Conservation (phyloP, 1,284 basidiomycete species). For the Leccinum insolens region DNA sequence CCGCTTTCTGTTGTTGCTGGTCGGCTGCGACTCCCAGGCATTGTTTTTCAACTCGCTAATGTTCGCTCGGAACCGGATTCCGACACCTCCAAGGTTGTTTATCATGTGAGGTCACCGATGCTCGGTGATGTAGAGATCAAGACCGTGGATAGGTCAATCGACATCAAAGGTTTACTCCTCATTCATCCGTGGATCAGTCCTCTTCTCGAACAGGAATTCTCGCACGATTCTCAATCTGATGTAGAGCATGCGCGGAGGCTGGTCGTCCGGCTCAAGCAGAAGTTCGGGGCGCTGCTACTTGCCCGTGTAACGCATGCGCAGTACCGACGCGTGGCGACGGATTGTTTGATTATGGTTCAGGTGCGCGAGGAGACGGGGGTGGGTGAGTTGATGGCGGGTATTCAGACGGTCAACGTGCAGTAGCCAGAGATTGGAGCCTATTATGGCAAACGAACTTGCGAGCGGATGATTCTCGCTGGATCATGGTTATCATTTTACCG, state of each 20-base stretch:
- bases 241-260: conserved; percentile 4
- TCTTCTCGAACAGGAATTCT: conserved; percentile 6
- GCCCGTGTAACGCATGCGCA: not conserved
- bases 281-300: conserved; percentile 14
- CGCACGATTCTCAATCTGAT: not conserved
- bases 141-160: conserved; percentile 2
- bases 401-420: conserved; percentile 13
- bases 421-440: not conserved
- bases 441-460: not conserved
- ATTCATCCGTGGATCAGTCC: conserved; percentile 17
- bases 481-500: not conserved
- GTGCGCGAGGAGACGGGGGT: not conserved
- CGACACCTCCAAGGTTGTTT: not conserved
- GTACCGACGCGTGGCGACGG: conserved; percentile 13
- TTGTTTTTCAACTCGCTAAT: conserved; percentile 8
- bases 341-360: conserved; percentile 7
- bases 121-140: conserved; percentile 10
- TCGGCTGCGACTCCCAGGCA: conserved; percentile 12
- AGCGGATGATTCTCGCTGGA: not conserved
- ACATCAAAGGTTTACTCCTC: conserved; percentile 1
- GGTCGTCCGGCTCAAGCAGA: not conserved
- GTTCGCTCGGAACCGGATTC: not conserved
- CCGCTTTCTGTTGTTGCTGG: not conserved
- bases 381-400: not conserved
- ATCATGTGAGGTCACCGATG: not conserved